Evolutionary conservation across 2,329 filamentous ascomycete species (phyloP).

Genomic region (Parastagonospora avenae): DNA sequence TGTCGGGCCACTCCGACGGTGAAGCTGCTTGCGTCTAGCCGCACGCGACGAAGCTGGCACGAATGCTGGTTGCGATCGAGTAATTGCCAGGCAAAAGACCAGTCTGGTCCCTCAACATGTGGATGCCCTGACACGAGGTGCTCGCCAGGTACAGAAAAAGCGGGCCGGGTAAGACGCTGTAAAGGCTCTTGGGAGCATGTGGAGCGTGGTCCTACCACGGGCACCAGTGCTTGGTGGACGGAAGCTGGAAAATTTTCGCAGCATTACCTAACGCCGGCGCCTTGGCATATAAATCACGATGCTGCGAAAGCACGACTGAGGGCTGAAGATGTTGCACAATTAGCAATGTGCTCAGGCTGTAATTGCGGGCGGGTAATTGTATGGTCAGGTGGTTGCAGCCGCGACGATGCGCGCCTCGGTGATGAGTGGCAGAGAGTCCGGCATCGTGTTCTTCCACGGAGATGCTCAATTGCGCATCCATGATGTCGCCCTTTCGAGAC

Average conservation of each 20-base stretch:
- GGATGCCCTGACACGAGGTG: slow-evolving; percentile 28
- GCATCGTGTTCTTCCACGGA: slow-evolving; percentile 32
- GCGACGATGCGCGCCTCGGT: slow-evolving; percentile 10
- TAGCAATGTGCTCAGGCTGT: slow-evolving; percentile 16
- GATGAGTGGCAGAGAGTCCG: slow-evolving; percentile 8
- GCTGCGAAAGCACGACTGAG: slow-evolving; percentile 16
- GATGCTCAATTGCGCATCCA: slow-evolving; percentile 29
- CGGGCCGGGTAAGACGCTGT: slow-evolving; percentile 24
- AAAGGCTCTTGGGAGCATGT: slow-evolving; percentile 27
- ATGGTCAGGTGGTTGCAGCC: slow-evolving; percentile 11
- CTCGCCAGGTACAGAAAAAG: slow-evolving; percentile 16
- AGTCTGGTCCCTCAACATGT: slow-evolving; percentile 39
- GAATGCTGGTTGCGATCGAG: slow-evolving; percentile 20
- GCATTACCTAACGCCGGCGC: slow-evolving; percentile 35
- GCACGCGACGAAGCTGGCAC: slow-evolving; percentile 10
- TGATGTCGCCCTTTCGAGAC: slow-evolving; percentile 17
- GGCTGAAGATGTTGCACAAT: slow-evolving; percentile 26
- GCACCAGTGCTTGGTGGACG: slow-evolving; percentile 21
- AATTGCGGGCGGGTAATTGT: slow-evolving; percentile 3
- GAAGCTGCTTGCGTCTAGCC: slow-evolving; percentile 3
- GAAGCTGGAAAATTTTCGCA: slow-evolving; percentile 29
- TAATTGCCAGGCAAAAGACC: slow-evolving; percentile 22
- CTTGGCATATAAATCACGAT: slow-evolving; percentile 35
- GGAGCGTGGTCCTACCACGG: slow-evolving; percentile 31
- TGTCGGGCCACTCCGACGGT: slow-evolving; percentile 15